Base-by-base conservation (phyloP, 768 basidiomycete genomes). In the Panellus pusillus region DNA sequence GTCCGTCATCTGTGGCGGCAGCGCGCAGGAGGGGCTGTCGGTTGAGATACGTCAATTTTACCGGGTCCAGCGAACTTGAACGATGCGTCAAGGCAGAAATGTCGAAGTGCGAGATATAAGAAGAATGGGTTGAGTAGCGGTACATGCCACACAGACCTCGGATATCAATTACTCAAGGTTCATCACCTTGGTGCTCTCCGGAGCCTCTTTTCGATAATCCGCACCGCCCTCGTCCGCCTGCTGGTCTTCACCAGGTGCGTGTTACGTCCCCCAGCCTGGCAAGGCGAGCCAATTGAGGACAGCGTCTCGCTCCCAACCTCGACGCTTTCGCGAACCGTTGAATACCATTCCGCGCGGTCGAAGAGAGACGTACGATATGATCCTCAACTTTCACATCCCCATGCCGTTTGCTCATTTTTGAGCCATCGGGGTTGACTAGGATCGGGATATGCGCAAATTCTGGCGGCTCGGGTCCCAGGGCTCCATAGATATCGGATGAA, bases 361-460 rank as follows among this genome's bases (percentile, higher is more conserved):
- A 20, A 35, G n/a, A 32, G 8, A 17, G 35, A 67, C 78, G 48
- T 64, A 93, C 95, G 55, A 91, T 89, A 65, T 92, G 98, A 59
- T 93, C 88, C 32, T 85, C 73, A 7, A 97, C 93, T 32, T 82
- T 80, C 1, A 94, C 93, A 63, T 96, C 92, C 5, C 93, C 94
- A 35, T 89, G 86, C 13, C 97, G 81, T 67, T 98, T 99, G 12
- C 91, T 93, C 83, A 99, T 91, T 67, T 99, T 99, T 6, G 85
- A 80, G 0, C 94, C 93, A 66, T 98, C 92, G 0, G 85, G 74
- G 61, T 98, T 98, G 24, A 97, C 75, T 2, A 99, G 75, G 32
- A 98, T 78, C 0, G 97, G 96, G 2, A 98, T 75, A 66, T 99
- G 97, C 0, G 87, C 96, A 61, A 94, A 99, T 59, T 83, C 71